Evolutionary conservation across 2,329 filamentous ascomycete species (phyloP), one percentile per base, ranked within the genome.

Genomic region (Stachybotrys chartarum): DNA sequence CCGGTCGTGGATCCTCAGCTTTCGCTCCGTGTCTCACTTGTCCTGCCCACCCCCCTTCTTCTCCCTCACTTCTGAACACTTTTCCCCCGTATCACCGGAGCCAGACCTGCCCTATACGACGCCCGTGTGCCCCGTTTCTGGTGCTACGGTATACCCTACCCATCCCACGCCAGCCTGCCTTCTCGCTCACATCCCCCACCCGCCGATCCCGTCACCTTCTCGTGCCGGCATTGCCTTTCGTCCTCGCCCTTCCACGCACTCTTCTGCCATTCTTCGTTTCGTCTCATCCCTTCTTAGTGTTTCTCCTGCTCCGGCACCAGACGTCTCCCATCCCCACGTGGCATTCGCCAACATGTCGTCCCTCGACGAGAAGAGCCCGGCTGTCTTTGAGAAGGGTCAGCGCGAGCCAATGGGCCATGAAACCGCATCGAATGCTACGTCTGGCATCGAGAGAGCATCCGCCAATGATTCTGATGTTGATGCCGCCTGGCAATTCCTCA

Each of bases 401-500:
- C 51, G 52, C 45, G 24, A 24, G 4, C 24, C 24, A 4, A 24
- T 24, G 4, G 24, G 24, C 24, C 24, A 24, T 24, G 24, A 24
- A 24, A 24, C 24, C 24, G 24, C 24, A 2, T 44, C n/a, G 5
- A n/a, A 2, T 18, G 47, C 47, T 18, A 16, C 47, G 47, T 49
- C 39, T n/a, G 39, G 3, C 5, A n/a, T 12, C 3, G n/a, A 44
- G 5, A n/a, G n/a, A 44, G 11, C 39, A 44, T 5, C 39, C 5
- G 11, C 54, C 5, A 51, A 44, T 10, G 50, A 59, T 30, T 51
- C 60, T 24, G 59, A 66, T 53, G 68, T 79, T 14, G 78, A 80
- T 57, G 64, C 64, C 30, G 77, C 78, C 6, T 80, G 76, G 75
- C 68, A 70, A 31, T 78, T 72, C 53, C 72, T 78, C 55, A 65